Conservation (phyloP, 2,329 filamentous ascomycete genomes). For the Chaetomium globosum region DNA sequence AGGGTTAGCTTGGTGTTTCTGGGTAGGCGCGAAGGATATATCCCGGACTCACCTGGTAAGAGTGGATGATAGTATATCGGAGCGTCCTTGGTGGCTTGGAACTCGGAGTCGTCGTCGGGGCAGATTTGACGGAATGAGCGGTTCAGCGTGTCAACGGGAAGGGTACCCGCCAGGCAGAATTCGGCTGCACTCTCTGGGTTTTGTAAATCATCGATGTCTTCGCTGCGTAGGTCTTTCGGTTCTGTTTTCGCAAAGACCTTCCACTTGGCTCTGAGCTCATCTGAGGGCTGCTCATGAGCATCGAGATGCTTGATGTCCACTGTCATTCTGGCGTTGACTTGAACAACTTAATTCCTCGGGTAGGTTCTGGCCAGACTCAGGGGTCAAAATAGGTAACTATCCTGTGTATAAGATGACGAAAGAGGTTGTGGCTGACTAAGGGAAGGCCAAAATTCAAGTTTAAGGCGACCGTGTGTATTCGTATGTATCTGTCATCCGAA, state of each 20-base stretch:
- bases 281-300: conserved; percentile 76
- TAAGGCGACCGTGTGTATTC: not conserved
- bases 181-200: conserved; percentile 44
- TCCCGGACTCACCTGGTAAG: conserved; percentile 64
- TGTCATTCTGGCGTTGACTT: conserved; percentile 40
- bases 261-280: conserved; percentile 69
- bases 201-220: conserved; percentile 59
- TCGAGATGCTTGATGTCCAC: conserved; percentile 60
- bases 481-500: not conserved
- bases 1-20: not conserved
- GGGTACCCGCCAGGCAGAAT: conserved; percentile 51
- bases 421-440: not conserved
- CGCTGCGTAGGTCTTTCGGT: conserved; percentile 54
- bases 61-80: conserved; percentile 65
- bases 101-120: conserved; percentile 40
- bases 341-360: not conserved
- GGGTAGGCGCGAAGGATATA: no score
- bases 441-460: not conserved
- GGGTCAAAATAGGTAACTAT: not conserved
- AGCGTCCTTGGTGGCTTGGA: conserved; percentile 44
- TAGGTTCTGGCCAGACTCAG: not conserved
- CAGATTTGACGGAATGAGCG: conserved; percentile 50
- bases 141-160: conserved; percentile 49
- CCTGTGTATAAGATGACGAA: not conserved
- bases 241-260: conserved; percentile 71